Evolutionary conservation across 2,329 filamentous ascomycete species (phyloP).

Genomic region (Alternaria postmessia): DNA sequence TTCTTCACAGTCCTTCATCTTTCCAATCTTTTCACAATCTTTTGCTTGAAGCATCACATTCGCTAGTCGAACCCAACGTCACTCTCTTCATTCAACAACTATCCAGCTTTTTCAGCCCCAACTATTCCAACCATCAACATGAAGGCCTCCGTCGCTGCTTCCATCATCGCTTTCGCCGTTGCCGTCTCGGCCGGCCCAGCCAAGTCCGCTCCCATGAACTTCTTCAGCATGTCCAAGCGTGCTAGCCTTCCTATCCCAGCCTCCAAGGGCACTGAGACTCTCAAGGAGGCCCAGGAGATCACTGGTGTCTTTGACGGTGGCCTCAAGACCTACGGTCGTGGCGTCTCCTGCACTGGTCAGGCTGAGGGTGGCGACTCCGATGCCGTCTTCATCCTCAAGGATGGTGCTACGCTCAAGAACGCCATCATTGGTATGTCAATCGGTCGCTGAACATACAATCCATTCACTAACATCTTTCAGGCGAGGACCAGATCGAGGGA

Average conservation of each 20-base stretch:
- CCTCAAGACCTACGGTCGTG: conserved; percentile 46
- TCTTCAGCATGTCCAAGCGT: conserved; percentile 41
- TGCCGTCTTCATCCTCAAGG: conserved; percentile 62
- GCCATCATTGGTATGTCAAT: conserved; percentile 58
- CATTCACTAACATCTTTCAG: neutral
- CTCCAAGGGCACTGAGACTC: conserved; percentile 40
- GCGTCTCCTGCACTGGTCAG: conserved; percentile 52
- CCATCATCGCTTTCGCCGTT: conserved; percentile 39
- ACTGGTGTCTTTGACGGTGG: conserved; percentile 43
- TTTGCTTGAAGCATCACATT: conserved; percentile 35
- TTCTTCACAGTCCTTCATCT: conserved; percentile 17
- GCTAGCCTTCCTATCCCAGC: conserved; percentile 41
- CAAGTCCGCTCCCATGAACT: conserved; percentile 18
- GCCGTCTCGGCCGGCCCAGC: conserved; percentile 39
- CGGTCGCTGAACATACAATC: neutral
- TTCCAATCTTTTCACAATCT: conserved; percentile 15
- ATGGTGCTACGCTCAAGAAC: conserved; percentile 62
- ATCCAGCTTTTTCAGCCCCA: conserved; percentile 16
- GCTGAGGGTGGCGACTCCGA: conserved; percentile 56
- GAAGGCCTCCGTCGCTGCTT: conserved; percentile 41
- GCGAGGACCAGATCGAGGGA: conserved; percentile 56
- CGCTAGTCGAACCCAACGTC: conserved; percentile 25
- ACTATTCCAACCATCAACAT: conserved; percentile 32
- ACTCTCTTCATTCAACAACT: conserved; percentile 20
- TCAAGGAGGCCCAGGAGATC: conserved; percentile 31